These are phyloP conservation scores for Schoenoplectus triqueter DNA, from an alignment of 202 grass and related monocot species.

Conservation along the genomic window DNA sequence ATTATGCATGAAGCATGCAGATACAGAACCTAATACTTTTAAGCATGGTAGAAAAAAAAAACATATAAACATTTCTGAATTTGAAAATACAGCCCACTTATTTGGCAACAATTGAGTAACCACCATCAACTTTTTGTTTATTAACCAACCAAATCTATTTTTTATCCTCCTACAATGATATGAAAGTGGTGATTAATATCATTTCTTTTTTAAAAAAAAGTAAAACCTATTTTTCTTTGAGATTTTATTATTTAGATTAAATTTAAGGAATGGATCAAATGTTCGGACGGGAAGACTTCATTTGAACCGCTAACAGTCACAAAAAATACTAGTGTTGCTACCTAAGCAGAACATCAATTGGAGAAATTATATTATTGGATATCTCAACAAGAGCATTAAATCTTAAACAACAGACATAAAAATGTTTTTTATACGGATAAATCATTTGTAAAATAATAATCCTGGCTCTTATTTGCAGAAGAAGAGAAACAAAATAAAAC, in stretches of 20 bases:
- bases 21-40: not conserved
- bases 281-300: no score
- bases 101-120: not conserved
- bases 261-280: not conserved
- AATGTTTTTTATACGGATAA: not conserved
- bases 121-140: not conserved
- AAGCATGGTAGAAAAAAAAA: not conserved
- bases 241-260: not conserved
- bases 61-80: not conserved
- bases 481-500: not conserved
- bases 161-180: no score
- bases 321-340: not conserved
- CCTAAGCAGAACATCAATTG: not conserved
- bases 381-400: not conserved
- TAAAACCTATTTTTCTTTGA: not conserved
- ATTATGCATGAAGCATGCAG: not conserved
- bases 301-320: not conserved
- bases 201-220: no score
- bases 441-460: constrained; percentile 8
- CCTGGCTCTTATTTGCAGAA: constrained; percentile 11
- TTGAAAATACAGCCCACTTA: not conserved
- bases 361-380: not conserved
- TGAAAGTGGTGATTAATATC: no score
- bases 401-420: not conserved
- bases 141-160: no score